Evolutionary conservation across 768 basidiomycete genomes (phyloP), one percentile per base, ranked within the genome.

Genomic region (Hericium erinaceus): DNA sequence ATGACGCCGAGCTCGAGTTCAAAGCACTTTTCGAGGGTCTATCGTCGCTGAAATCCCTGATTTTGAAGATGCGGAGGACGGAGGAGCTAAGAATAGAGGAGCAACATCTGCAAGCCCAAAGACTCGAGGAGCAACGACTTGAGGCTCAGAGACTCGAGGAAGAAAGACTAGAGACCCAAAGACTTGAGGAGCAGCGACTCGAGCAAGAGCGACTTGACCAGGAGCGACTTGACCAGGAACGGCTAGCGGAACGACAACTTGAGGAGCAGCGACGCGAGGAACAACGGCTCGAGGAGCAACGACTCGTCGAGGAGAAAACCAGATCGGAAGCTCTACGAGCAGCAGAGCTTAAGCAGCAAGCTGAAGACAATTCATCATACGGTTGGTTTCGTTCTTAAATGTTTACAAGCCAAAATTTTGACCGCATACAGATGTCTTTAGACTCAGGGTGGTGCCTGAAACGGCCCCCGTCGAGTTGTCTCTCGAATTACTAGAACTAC

Each of bases 401-500:
- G 16, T 7, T 39, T n/a, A 12, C 15, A 15, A 13, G 13, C 13
- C 18, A 28, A 16, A 20, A 28, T 44, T 11, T 37, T 38, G 20
- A 60, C 49, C 1, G 18, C 4, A 44, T 2, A 8, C 22, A 62
- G 61, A 52, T 37, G 24, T 48, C 26, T 60, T 61, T 39, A 39
- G 49, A 26, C 38, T 44, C 16, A 12, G 10, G 9, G 16, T 18
- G 12, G 26, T 38, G 10, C 52, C 28, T 18, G 28, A 26, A 16
- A 26, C 38, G 12, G 44, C 40, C 24, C 15, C 28, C 40, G 15
- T 8, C 8, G 15, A 20, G 12, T 18, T 22, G n/a, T 41, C 56
- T 18, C 39, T 20, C 54, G 76, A 77, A 63, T 70, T 75, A 59
- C 61, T 68, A 44, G 75, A 79, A 56, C 66, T 85, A 9, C 77